Evolutionary conservation across 768 basidiomycete species (phyloP), one percentile per base, ranked within the genome.

Genomic region (Boletus barrowsii): DNA sequence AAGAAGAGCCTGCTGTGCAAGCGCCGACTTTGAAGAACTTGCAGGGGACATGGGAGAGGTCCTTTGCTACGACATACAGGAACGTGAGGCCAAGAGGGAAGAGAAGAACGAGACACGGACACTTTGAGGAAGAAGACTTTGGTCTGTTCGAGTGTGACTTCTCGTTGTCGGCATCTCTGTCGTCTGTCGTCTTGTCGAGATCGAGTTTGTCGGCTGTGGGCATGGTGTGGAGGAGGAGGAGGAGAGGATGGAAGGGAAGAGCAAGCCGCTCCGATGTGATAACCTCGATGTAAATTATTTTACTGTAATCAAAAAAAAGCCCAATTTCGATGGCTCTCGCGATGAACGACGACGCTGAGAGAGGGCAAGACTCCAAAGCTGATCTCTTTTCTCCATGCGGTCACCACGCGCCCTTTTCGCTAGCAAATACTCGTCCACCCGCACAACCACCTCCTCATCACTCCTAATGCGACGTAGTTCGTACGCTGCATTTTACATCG

Each of bases 11-110:
- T 10, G 95, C 95, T 5, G 94, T 96, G 72, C 95, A 98, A 13
- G 86, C 87, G 33, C 94, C 93, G 59, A 91, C 88, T 67, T 89
- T 91, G 83, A 86, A 97, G 82, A 98, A 98, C 75, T 96, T 91
- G 77, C 96, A 98, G 2, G 95, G 95, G 14, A 98, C 96, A 78
- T 97, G 94, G 3, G 90, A 91, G 51, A 98, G 81, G 69, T 93
- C 91, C 71, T 93, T 92, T 47, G 86, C 87, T 87, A 68, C n/a
- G 20, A 11, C 13, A 35, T 35, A 14, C 11, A 11, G 33, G 3
- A 46, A 0, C 32, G 55, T 52, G 1, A 55, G 53, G 46, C 33
- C 1, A 35, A n/a, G 15, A 35, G 2, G 10, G 2, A 26, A 14
- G 22, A 26, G 46, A 33, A 58, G 50, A 47, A 35, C 2, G 4